A percentile compares a stretch with the other conserved stretches of the same genome.
Conservation (phyloP, 768 basidiomycete species). For the Peribolospora kevripleyi region DNA sequence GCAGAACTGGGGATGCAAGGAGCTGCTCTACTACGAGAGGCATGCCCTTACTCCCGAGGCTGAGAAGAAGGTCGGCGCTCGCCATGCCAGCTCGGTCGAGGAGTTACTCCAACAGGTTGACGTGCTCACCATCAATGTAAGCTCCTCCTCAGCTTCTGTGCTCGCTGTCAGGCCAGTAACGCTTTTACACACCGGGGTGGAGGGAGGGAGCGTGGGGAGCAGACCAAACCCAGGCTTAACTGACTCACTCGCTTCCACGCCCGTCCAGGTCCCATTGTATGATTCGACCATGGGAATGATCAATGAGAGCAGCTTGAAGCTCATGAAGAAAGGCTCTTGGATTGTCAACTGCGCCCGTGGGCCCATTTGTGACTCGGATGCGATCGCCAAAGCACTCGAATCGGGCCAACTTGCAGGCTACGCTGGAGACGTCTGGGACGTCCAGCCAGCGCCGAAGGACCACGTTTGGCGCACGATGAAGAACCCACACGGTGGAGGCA, state of each 20-base stretch:
- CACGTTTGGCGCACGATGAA: conserved; percentile 66
- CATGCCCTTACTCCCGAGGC: conserved; percentile 26
- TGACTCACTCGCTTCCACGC: not conserved
- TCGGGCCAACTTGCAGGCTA: conserved; percentile 46
- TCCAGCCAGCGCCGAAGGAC: conserved; percentile 63
- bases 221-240: conserved; percentile 31
- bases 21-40: conserved; percentile 46
- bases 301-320: conserved; percentile 53
- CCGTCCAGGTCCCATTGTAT: no score
- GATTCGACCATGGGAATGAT: conserved; percentile 24
- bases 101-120: conserved; percentile 25
- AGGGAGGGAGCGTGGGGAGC: conserved; percentile 31
- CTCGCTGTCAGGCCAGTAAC: conserved; percentile 31
- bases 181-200: conserved; percentile 19
- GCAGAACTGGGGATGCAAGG: conserved; percentile 62
- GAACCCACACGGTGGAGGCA: conserved; percentile 59
- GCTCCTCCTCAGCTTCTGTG: conserved; percentile 59
- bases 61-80: conserved; percentile 38
- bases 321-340: conserved; percentile 82
- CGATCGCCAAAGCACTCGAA: conserved; percentile 47
- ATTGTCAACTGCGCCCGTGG: conserved; percentile 70
- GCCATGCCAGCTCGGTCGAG: conserved; percentile 55
- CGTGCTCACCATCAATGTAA: conserved; percentile 16
- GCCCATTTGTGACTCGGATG: conserved; percentile 67
- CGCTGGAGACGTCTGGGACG: conserved; percentile 52